Evolutionary conservation across 2,329 filamentous ascomycete genomes (phyloP).

Genomic region (Xylaria sp.): DNA sequence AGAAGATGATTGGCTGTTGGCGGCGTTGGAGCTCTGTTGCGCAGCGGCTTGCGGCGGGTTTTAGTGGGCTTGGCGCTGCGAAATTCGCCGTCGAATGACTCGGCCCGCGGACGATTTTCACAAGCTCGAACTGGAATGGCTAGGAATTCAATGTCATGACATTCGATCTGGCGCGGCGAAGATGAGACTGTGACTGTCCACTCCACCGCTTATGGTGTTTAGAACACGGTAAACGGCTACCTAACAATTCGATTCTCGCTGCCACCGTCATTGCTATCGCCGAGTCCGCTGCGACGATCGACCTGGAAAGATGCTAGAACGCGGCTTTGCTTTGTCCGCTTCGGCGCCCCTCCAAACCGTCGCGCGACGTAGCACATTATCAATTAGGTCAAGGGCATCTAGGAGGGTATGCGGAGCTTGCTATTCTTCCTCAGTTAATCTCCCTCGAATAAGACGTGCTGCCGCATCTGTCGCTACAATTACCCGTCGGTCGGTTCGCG

Average conservation of each 20-base stretch:
- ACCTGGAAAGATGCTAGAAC: conserved; percentile 1
- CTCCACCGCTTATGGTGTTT: conserved; percentile 16
- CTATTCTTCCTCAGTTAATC: conserved; percentile 25
- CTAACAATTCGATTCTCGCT: neutral
- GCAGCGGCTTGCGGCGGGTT: conserved; percentile 15
- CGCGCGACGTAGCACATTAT: conserved; percentile 30
- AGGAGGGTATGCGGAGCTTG: conserved; percentile 23
- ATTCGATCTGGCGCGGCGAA: neutral
- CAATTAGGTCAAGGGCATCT: conserved; percentile 24
- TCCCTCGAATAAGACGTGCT: conserved; percentile 20
- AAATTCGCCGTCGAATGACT: conserved; percentile 15
- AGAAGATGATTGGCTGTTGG: conserved; percentile 17
- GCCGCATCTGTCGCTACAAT: conserved; percentile 13
- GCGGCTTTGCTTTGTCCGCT: conserved; percentile 30
- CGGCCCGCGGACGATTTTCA: conserved; percentile 15
- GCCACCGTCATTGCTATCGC: neutral
- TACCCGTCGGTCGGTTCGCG: conserved; percentile 27
- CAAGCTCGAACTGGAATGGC: conserved; percentile 10
- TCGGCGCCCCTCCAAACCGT: conserved; percentile 33
- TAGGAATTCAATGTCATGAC: conserved; percentile 24
- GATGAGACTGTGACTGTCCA: neutral
- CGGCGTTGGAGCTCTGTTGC: conserved; percentile 14
- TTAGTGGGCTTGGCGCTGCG: conserved; percentile 3
- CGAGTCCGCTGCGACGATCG: neutral
- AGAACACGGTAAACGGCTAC: conserved; percentile 13